Percentiles rank a stretch among this genome's conserved stretches.
Conservation (phyloP, 2,329 filamentous ascomycete species). For the Ophiostoma himal-ulmi region DNA sequence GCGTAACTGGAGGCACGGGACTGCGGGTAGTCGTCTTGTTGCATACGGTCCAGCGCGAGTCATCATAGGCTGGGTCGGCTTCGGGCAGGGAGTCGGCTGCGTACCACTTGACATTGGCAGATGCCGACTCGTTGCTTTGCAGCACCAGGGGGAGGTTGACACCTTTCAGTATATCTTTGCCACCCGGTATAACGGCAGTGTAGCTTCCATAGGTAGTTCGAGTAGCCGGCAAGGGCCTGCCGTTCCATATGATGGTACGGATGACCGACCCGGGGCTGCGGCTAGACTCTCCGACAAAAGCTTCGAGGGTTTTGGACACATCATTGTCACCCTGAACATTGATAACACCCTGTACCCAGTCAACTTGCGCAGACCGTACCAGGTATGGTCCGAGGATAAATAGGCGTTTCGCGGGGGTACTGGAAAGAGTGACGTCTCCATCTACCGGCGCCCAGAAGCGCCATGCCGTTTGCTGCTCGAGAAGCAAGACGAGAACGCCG, state of each 20-base stretch:
- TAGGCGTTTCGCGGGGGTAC: constrained; percentile 40
- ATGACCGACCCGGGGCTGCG: constrained; percentile 28
- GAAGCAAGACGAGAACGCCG: constrained; percentile 45
- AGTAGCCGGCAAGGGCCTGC: constrained; percentile 37
- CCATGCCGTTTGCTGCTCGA: constrained; percentile 50
- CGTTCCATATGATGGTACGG: constrained; percentile 58
- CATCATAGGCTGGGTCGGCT: constrained; percentile 57
- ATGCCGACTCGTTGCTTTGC: not conserved
- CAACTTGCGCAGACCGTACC: constrained; percentile 20
- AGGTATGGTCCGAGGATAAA: constrained; percentile 47
- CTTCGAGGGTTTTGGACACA: constrained; percentile 36
- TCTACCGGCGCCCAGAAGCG: constrained; percentile 47
- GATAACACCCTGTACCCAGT: constrained; percentile 32
- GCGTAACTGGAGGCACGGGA: constrained; percentile 47
- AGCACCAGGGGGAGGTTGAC: constrained; percentile 41
- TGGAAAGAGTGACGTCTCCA: constrained; percentile 27
- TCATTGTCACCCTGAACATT: constrained; percentile 23
- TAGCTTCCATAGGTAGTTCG: constrained; percentile 42
- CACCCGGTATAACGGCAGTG: constrained; percentile 46
- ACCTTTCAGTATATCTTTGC: constrained; percentile 37
- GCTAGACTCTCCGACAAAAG: constrained; percentile 46
- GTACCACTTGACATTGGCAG: constrained; percentile 37
- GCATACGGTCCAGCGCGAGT: constrained; percentile 60
- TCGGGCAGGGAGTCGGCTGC: constrained; percentile 64
- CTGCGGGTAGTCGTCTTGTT: constrained; percentile 56